Base-by-base conservation (phyloP, 768 basidiomycete genomes). In the Phanerodontia chrysosporium region DNA sequence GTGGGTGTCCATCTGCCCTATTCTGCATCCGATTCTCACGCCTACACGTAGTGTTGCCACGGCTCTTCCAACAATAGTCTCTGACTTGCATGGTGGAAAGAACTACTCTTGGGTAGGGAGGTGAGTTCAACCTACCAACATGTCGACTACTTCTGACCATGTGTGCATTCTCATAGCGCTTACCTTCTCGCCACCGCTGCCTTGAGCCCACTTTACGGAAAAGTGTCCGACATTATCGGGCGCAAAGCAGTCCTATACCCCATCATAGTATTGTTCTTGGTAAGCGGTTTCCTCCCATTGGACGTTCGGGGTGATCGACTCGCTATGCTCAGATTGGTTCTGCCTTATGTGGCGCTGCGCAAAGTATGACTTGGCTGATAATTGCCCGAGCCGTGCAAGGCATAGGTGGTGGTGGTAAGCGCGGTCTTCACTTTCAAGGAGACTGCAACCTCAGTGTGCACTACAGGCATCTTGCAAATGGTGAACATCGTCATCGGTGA, bases 341-440 rank as follows among this genome's bases (percentile, higher is more conserved):
- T 24, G 75, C 71, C 1, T 53, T 78, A 25, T 78, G 76, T 61
- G 78, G 76, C 42, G 75, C 77, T 21, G 76, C 77, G 5, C 73
- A 78, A 61, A 74, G 28, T 22, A 75, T 79, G 73, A 66, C 69
- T 2, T 78, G 75, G 78, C 68, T 80, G 27, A 74, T 74, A 60
- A 57, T 71, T 24, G 69, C 67, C 39, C 74, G 79, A 24, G 77
- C 73, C 3, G 53, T 79, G 2, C 78, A 80, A 64, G 78, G 78
- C 44, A 67, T 79, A 18, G 77, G 78, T 22, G 78, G 73, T 1
- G 76, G 76, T 1, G 77, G 62, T 52, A 32, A 27, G 49, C 4
- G 9, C n/a, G 5, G 8, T 28, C 5, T 9, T 27, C 29, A 27
- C n/a, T 24, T 51, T 32, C n/a, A n/a, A n/a, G n/a, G n/a, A n/a